Evolutionary conservation across 1,284 basidiomycete species (phyloP).

Genomic region (Malassezia sp.): DNA sequence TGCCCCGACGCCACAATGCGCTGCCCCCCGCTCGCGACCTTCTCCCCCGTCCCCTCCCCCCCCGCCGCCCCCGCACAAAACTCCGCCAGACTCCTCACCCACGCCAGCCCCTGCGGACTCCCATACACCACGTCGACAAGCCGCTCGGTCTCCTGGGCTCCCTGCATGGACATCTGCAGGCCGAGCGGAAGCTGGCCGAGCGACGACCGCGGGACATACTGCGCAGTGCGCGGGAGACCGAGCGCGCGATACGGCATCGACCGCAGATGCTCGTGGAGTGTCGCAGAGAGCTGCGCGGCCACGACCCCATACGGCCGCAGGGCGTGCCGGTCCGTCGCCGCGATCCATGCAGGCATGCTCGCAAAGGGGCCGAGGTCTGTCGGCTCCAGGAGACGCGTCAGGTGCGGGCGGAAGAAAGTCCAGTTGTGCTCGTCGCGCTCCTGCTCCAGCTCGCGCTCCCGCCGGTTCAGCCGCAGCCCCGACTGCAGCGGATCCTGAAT

Average conservation of each 20-base stretch:
- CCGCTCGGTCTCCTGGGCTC: constrained; percentile 15
- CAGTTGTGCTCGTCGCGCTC: constrained; percentile 31
- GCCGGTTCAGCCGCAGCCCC: constrained; percentile 27
- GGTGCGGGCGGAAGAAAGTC: constrained; percentile 30
- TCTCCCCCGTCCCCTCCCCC: neutral
- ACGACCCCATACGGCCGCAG: constrained; percentile 11
- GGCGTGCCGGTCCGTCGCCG: constrained; percentile 7
- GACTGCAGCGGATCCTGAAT: constrained; percentile 24
- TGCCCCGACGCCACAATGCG: too few species aligned
- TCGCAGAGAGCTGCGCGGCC: constrained; percentile 5
- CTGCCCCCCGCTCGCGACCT: neutral
- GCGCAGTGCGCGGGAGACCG: constrained; percentile 10
- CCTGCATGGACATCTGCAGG: constrained; percentile 13
- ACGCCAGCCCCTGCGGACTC: constrained; percentile 23
- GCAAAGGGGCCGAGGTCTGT: constrained; percentile 21
- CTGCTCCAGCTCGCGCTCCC: constrained; percentile 29
- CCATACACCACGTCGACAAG: constrained; percentile 26
- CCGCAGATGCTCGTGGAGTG: constrained; percentile 9
- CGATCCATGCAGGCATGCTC: constrained; percentile 10
- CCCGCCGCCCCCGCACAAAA: constrained; percentile 25
- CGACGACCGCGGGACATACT: constrained; percentile 18
- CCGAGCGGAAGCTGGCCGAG: constrained; percentile 10
- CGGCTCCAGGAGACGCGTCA: constrained; percentile 22
- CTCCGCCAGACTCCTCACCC: constrained; percentile 26
- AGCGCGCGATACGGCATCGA: constrained; percentile 8